Evolutionary conservation across 805 yeast genomes (phyloP).

Genomic region (Wickerhamomyces hampshirensis): DNA sequence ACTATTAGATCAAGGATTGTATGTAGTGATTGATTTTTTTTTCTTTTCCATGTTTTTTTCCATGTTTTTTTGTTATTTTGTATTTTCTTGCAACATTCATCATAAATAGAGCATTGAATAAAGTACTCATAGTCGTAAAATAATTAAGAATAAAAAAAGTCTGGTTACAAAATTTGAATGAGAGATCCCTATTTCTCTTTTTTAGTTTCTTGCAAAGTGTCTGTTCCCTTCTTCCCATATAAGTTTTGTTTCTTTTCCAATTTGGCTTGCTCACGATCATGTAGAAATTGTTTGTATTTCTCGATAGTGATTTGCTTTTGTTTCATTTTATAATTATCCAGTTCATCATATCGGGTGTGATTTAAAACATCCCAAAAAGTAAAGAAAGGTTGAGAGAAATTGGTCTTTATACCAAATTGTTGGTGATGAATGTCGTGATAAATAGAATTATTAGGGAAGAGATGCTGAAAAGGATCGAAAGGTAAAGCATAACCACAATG

Average conservation of each 20-base stretch:
- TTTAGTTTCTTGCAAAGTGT: too few relatives aligned
- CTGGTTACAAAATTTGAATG: too few relatives aligned
- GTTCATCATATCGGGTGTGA: slow-evolving; percentile 66
- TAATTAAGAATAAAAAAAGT: too few relatives aligned
- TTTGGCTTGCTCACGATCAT: slow-evolving; percentile 32
- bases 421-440: slow-evolving; percentile 98
- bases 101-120: too few relatives aligned
- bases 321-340: slow-evolving; percentile 58
- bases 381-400: slow-evolving; percentile 95
- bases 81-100: too few relatives aligned
- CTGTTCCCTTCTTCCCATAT: slow-evolving; percentile 3
- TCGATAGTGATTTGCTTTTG: slow-evolving; percentile 65
- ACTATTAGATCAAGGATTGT: too few relatives aligned
- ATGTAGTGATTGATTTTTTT: too few relatives aligned
- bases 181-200: slow-evolving; percentile 5
- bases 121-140: too few relatives aligned
- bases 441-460: slow-evolving; percentile 93
- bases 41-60: too few relatives aligned
- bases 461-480: slow-evolving; percentile 79
- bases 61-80: too few relatives aligned
- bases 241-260: slow-evolving; percentile 23
- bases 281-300: slow-evolving; percentile 55
- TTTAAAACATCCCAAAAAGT: slow-evolving; percentile 82
- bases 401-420: slow-evolving; percentile 87
- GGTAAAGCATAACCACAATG: slow-evolving; percentile 98